Base-by-base conservation (phyloP, 2,329 filamentous ascomycete genomes). In the Colletotrichum tropicicola region DNA sequence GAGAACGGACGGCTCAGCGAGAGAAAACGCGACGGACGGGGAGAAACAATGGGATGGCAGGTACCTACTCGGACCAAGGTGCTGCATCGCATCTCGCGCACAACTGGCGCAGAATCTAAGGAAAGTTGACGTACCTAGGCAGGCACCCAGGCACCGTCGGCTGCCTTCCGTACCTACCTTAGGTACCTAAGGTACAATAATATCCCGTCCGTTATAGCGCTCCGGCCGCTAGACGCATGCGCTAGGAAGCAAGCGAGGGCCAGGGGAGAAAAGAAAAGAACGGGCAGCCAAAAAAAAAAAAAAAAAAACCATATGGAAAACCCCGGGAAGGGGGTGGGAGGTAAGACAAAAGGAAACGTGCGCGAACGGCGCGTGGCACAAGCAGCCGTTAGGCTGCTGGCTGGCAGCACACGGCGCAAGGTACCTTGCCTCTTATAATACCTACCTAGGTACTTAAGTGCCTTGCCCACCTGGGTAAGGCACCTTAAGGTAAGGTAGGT, bases 201-300 rank as follows among this genome's bases (percentile, higher is more conserved):
- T 32, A 45, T 43, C 37, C 47, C 59, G 39, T 59, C 30, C 19
- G 13, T 28, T 44, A 37, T 52, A 10, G 19, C 19, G 53, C 37
- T 37, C 35, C 45, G 32, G 54, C 59, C 37, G 45, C 53, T 44
- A 62, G 53, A 53, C 25, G 30, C 17, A 21, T 6, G 27, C 56
- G 48, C 43, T 64, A 60, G 61, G 43, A 64, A 60, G 47, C 56
- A 64, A 63, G 54, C 53, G 45, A 47, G 10, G 45, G 58, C n/a
- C 13, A 27, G 19, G 32, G 13, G 35, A 25, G n/a, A 13, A 25
- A 35, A 21, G 30, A 44, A 53, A 19, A 27, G 28, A 52, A 35
- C 28, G 35, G 12, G 32, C 12, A 15, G 28, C 48, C 21, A 23
- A 37, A 44, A 12, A 12, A 17, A 21, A n/a, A 39, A 19, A 30